These are phyloP conservation scores for Calendula officinalis DNA, from an alignment of 129 eudicot species.

Conservation along the genomic window DNA sequence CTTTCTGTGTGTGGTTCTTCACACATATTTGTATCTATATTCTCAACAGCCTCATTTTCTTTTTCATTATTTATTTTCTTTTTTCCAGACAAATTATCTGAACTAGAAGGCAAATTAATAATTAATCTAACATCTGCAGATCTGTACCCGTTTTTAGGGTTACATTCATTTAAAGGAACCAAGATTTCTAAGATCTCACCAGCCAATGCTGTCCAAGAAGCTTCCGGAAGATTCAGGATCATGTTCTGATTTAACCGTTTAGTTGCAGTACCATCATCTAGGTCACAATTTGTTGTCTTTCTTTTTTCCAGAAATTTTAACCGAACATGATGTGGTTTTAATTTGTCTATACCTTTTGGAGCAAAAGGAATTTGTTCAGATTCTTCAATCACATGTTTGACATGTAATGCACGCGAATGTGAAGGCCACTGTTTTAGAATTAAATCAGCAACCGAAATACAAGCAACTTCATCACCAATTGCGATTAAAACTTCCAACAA, in stretches of 20 bases:
- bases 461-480: slow-evolving; percentile 92
- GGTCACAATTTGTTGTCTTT: slow-evolving; percentile 44
- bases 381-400: slow-evolving; percentile 74
- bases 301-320: slow-evolving; percentile 71
- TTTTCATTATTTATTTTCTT: slow-evolving; percentile 26
- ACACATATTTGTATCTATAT: slow-evolving; percentile 32
- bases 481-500: slow-evolving; percentile 95
- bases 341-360: slow-evolving; percentile 93
- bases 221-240: slow-evolving; percentile 57
- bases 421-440: slow-evolving; percentile 93
- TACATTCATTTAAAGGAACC: slow-evolving; percentile 33
- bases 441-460: slow-evolving; percentile 81
- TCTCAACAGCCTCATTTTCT: slow-evolving; percentile 32
- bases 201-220: slow-evolving; percentile 80
- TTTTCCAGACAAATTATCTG: slow-evolving; percentile 32
- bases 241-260: slow-evolving; percentile 59
- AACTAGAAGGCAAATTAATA: slow-evolving; percentile 48
- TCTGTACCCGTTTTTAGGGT: slow-evolving; percentile 39
- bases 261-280: slow-evolving; percentile 30
- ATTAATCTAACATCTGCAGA: slow-evolving; percentile 50
- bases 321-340: slow-evolving; percentile 81
- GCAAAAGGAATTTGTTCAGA: slow-evolving; percentile 74
- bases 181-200: slow-evolving; percentile 54
- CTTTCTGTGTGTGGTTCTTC: slow-evolving; percentile 91
- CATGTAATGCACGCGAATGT: slow-evolving; percentile 90